Conservation (phyloP, 2,329 filamentous ascomycete genomes). For the Periconia digitata region DNA sequence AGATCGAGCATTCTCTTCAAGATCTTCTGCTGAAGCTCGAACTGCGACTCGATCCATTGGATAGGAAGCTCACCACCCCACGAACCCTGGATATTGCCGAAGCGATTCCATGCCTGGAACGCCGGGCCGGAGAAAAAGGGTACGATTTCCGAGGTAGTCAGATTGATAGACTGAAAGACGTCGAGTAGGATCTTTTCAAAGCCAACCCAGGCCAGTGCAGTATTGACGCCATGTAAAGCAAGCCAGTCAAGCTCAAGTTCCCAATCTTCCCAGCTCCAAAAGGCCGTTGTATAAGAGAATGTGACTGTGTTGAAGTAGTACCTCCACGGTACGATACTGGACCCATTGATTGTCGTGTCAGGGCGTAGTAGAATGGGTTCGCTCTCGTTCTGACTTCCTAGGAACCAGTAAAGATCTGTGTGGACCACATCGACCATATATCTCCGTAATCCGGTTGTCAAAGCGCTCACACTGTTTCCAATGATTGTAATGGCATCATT, state of each 20-base stretch:
- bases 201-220: constrained; percentile 56
- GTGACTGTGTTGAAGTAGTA: constrained; percentile 58
- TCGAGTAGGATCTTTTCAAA: constrained; percentile 55
- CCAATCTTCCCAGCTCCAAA: constrained; percentile 59
- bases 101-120: constrained; percentile 58
- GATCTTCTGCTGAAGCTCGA: constrained; percentile 53
- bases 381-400: constrained; percentile 46
- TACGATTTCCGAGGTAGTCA: constrained; percentile 49
- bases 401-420: constrained; percentile 53
- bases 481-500: constrained; percentile 19
- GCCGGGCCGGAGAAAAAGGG: constrained; percentile 54
- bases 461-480: constrained; percentile 19
- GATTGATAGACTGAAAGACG: constrained; percentile 50
- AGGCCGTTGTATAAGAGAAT: constrained; percentile 55
- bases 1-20: constrained; percentile 54
- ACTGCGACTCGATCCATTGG: constrained; percentile 53
- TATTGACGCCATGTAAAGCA: constrained; percentile 54
- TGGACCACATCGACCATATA: constrained; percentile 47
- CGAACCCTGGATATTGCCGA: constrained; percentile 56
- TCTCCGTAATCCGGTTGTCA: constrained; percentile 40
- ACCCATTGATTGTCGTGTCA: constrained; percentile 39
- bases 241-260: constrained; percentile 57
- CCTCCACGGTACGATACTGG: constrained; percentile 49
- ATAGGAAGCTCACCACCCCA: constrained; percentile 51
- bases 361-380: constrained; percentile 33